Conservation (phyloP, 2,329 filamentous ascomycete species). For the Trichoderma atroviride region DNA sequence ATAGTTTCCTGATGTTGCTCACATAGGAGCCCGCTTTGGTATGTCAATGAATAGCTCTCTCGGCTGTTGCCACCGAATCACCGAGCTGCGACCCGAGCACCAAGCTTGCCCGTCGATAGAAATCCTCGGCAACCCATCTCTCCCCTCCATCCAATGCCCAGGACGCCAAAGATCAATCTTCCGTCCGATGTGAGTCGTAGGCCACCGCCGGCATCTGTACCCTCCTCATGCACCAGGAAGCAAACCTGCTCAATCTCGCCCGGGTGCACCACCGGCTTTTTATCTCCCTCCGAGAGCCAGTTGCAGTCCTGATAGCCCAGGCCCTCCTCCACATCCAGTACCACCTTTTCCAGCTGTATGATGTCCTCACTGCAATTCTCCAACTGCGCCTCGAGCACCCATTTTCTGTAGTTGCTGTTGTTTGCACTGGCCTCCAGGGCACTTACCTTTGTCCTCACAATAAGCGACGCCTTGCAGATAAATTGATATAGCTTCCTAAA, state of each 20-base stretch:
- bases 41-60: background rate
- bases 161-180: conserved; percentile 71
- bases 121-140: conserved; percentile 88
- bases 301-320: conserved; percentile 59
- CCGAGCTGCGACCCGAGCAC: conserved; percentile 47
- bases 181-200: conserved; percentile 55
- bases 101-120: conserved; percentile 82
- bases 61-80: conserved; percentile 33
- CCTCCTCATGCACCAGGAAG: conserved; percentile 58
- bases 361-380: conserved; percentile 89
- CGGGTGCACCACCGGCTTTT: conserved; percentile 60
- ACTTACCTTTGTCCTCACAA: conserved; percentile 87
- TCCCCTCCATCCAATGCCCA: conserved; percentile 86
- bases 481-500: conserved; percentile 98
- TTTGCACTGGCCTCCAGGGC: conserved; percentile 32
- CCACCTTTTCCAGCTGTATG: conserved; percentile 73
- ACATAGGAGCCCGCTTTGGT: background rate
- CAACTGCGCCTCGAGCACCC: conserved; percentile 88
- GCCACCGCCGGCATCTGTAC: conserved; percentile 38
- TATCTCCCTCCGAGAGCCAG: conserved; percentile 51
- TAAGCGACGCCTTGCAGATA: conserved; percentile 84
- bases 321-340: conserved; percentile 56
- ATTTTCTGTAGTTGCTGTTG: conserved; percentile 45
- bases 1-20: background rate
- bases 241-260: conserved; percentile 68